Conservation (phyloP, 768 basidiomycete species). For the Udeniomyces megalosporus region DNA sequence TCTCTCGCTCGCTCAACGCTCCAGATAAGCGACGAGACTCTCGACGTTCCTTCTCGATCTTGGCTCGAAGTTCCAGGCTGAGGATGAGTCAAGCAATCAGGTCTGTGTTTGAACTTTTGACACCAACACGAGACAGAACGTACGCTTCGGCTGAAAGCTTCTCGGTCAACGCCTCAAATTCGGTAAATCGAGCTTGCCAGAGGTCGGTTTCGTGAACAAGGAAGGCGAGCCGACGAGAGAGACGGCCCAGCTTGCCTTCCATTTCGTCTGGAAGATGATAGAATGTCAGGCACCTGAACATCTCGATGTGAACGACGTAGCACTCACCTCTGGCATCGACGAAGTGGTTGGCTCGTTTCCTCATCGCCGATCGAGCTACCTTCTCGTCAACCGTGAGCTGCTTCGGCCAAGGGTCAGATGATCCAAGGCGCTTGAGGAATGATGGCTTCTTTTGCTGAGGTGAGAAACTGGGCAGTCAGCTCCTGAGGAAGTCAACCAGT, state of each 20-base stretch:
- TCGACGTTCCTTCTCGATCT: conserved; percentile 79
- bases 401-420: conserved; percentile 52
- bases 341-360: conserved; percentile 83
- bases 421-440: conserved; percentile 65
- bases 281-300: neutral
- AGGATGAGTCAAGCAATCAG: neutral
- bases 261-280: neutral
- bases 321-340: conserved; percentile 76
- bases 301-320: neutral
- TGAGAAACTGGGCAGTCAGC: neutral
- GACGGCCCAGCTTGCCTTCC: conserved; percentile 46
- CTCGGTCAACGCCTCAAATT: conserved; percentile 87
- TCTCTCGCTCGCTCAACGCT: conserved; percentile 55
- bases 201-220: conserved; percentile 78
- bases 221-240: conserved; percentile 72
- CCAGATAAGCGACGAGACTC: conserved; percentile 75
- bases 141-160: conserved; percentile 65
- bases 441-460: conserved; percentile 71
- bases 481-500: neutral
- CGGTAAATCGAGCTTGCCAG: conserved; percentile 86
- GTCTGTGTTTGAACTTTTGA: neutral
- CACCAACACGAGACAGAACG: neutral
- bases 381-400: conserved; percentile 66
- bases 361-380: conserved; percentile 69
- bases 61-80: conserved; percentile 52